phyloP scores from a whole-genome alignment of 2,329 filamentous ascomycete genomes.

The Zymoseptoria pseudotritici region DNA sequence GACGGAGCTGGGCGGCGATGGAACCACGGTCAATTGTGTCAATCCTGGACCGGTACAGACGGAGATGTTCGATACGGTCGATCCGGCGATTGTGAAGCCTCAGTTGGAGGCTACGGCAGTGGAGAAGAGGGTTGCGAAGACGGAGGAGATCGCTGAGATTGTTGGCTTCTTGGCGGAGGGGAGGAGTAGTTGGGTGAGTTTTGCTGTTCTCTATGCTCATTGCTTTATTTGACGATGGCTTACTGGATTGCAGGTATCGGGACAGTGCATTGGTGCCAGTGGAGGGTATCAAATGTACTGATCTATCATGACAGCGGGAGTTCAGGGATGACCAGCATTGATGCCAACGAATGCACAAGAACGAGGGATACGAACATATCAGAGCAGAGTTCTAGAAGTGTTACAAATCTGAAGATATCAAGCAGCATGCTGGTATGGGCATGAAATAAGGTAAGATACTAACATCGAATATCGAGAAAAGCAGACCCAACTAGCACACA shows the following conservation, averaged over 20 bases:
- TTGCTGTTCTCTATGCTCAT: neutral
- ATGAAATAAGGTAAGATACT: too few species aligned
- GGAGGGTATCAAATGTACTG: slow-evolving; percentile 36
- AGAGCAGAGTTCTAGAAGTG: too few species aligned
- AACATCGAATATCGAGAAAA: too few species aligned
- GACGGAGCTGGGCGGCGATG: slow-evolving; percentile 48
- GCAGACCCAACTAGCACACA: too few species aligned
- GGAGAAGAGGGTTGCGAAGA: slow-evolving; percentile 43
- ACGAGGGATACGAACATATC: too few species aligned
- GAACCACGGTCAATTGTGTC: slow-evolving; percentile 55
- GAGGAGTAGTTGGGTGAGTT: slow-evolving; percentile 22
- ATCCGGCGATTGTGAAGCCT: slow-evolving; percentile 41
- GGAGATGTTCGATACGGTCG: slow-evolving; percentile 50
- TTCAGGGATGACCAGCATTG: too few species aligned
- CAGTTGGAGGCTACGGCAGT: slow-evolving; percentile 48
- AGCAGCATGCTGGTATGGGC: too few species aligned
- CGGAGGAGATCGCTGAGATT: slow-evolving; percentile 49
- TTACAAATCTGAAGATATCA: too few species aligned
- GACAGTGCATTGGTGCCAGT: slow-evolving; percentile 50
- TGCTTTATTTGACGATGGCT: neutral
- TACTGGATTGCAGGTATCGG: slow-evolving; percentile 33
- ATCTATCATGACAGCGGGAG: neutral
- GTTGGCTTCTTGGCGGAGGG: slow-evolving; percentile 48
- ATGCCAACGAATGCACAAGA: too few species aligned
- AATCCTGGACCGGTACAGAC: slow-evolving; percentile 53